A percentile compares a stretch with the other conserved stretches of the same genome.
Evolutionary conservation across 768 basidiomycete genomes (phyloP).

Genomic region (Mycena crocata): DNA sequence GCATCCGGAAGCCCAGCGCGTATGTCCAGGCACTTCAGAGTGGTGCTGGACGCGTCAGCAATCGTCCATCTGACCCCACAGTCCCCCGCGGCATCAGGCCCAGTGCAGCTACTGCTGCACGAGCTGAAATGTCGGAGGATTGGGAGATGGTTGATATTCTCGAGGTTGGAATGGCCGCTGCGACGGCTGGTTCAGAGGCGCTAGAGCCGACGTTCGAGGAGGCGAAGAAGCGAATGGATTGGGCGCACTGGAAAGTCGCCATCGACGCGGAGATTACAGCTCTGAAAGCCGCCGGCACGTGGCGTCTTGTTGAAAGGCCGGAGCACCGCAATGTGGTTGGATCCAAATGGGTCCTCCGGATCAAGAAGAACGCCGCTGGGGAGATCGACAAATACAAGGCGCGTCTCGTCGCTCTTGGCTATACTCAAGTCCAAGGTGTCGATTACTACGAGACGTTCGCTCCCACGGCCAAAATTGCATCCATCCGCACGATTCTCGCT

Average conservation of each 20-base stretch:
- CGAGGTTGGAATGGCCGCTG: constrained; percentile 32
- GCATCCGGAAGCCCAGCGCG: neutral
- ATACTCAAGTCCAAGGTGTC: constrained; percentile 51
- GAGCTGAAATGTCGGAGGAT: constrained; percentile 7
- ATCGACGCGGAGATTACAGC: constrained; percentile 36
- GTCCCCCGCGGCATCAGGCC: neutral
- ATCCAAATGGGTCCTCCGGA: constrained; percentile 52
- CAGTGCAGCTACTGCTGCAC: neutral
- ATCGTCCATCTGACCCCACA: neutral
- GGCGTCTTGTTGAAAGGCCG: constrained; percentile 43
- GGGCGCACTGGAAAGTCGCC: constrained; percentile 36
- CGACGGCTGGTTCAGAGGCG: constrained; percentile 34
- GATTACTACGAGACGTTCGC: constrained; percentile 54
- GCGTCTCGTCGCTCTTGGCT: constrained; percentile 24
- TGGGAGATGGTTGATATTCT: constrained; percentile 11
- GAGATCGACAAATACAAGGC: constrained; percentile 7
- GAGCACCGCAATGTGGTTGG: constrained; percentile 41
- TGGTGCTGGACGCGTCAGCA: constrained; percentile 8
- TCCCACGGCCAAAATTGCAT: constrained; percentile 41
- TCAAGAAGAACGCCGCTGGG: constrained; percentile 51
- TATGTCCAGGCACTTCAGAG: constrained; percentile 1
- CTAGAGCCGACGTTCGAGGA: constrained; percentile 30
- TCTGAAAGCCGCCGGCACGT: constrained; percentile 50
- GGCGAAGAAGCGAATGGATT: constrained; percentile 38
- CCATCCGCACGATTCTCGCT: constrained; percentile 41